A percentile compares a stretch with the other conserved stretches of the same genome.
These are phyloP conservation scores for Pseudogymnoascus sp. DNA, from an alignment of 2,329 filamentous ascomycete genomes.

Conservation along the genomic window DNA sequence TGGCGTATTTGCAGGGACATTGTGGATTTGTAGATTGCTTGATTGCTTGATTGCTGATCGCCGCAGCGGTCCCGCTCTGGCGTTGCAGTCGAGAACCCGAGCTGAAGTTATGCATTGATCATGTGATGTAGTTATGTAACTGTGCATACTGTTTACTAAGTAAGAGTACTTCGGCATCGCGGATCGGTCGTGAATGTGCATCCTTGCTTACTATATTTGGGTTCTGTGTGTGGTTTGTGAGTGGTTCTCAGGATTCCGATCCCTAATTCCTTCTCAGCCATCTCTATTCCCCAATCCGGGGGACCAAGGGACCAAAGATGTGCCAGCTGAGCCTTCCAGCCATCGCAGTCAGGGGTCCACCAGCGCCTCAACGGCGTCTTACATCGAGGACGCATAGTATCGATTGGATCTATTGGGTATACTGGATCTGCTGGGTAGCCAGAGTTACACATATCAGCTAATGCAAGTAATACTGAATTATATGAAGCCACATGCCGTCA, in stretches of 20 bases:
- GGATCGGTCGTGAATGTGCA: background rate
- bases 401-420: background rate
- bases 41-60: constrained; percentile 5
- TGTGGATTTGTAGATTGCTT: background rate
- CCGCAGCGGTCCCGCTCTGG: background rate
- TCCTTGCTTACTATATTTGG: background rate
- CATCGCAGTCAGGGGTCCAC: background rate
- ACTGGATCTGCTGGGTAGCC: background rate
- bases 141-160: background rate
- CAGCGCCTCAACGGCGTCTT: background rate
- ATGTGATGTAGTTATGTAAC: background rate
- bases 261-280: background rate
- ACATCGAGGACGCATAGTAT: background rate
- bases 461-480: background rate
- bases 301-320: background rate
- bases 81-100: background rate
- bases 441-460: background rate
- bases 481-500: background rate
- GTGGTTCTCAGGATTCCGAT: background rate
- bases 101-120: constrained; percentile 2
- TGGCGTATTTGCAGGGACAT: background rate
- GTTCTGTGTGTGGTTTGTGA: background rate
- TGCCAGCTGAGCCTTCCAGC: background rate
- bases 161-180: background rate
- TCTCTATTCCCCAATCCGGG: background rate